phyloP scores from a whole-genome alignment of 257 asterid genomes.

The Phtheirospermum japonicum region DNA sequence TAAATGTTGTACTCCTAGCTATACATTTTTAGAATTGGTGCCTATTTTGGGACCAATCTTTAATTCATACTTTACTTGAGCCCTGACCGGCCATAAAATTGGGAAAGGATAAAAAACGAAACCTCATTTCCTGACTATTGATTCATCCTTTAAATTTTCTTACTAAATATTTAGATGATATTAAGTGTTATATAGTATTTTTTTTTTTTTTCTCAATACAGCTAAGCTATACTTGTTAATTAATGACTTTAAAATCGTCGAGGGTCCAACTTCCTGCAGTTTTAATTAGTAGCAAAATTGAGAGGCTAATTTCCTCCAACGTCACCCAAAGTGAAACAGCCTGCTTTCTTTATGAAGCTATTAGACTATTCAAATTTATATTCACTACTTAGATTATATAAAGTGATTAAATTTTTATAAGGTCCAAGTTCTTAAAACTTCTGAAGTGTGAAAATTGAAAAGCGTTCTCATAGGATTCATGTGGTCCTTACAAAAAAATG shows the following conservation, averaged over 20 bases:
- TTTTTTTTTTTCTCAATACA: background rate
- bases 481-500: background rate
- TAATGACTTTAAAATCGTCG: too few species aligned
- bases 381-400: background rate
- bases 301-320: slow-evolving; percentile 3
- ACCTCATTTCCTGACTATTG: background rate
- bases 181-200: too few species aligned
- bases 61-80: background rate
- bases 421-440: background rate
- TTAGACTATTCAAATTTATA: slow-evolving; percentile 2
- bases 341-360: slow-evolving; percentile 17
- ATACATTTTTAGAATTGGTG: slow-evolving; percentile 11
- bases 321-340: slow-evolving; percentile 20
- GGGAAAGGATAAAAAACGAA: background rate
- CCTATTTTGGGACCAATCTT: slow-evolving; percentile 12
- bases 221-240: background rate
- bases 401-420: background rate
- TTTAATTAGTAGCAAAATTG: background rate
- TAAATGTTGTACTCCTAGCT: background rate
- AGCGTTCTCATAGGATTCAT: background rate
- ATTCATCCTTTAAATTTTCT: background rate
- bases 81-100: background rate
- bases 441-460: background rate
- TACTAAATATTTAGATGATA: too few species aligned
- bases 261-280: too few species aligned